Base-by-base conservation (phyloP, 331 rosid genomes). In the Saraca asoca region DNA sequence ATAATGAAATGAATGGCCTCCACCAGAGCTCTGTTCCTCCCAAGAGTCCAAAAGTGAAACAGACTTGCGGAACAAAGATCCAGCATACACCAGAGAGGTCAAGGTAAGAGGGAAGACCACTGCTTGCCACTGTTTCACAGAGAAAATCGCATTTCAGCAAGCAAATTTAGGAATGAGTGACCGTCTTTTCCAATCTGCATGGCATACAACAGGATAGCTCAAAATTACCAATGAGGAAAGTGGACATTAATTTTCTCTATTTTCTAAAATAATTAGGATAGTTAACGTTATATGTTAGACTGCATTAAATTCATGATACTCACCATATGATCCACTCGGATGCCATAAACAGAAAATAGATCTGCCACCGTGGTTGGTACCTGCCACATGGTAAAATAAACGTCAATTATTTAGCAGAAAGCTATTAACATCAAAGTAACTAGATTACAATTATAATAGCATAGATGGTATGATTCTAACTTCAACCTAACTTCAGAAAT, bases 121-220 rank as follows among this genome's bases (percentile, higher is more conserved):
- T 50, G 97, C 91, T 83, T 86, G 95, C 99, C 97, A 88, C 99
- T 94, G 95, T 81, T 90, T 80, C 90, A 83, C 51, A 86, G 79
- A 90, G 68, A 89, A 84, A 89, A 81, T 68, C 38, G 72, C 53
- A 82, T 85, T 83, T 86, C 84, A 91, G 95, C 77, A 79, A 50
- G 80, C 73, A 83, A 81, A 74, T 67, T 79, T 80, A 80, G 81
- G 70, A 85, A 63, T 44, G 76, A 76, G 77, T 76, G 80, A 79
- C 71, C 76, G 64, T 68, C 42, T 66, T 58, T 70, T 68, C 80
- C 74, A 80, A 74, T 85, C 85, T 81, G 86, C 87, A 79, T 65
- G 63, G 59, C 70, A 80, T 72, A 38, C 38, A 77, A 62, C 62
- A 75, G 64, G 68, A 57, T 41, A 75, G 75, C 71, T 68, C 51